phyloP scores from a whole-genome alignment of 2,329 filamentous ascomycete species.

The Neofusicoccum kwambonambiense region DNA sequence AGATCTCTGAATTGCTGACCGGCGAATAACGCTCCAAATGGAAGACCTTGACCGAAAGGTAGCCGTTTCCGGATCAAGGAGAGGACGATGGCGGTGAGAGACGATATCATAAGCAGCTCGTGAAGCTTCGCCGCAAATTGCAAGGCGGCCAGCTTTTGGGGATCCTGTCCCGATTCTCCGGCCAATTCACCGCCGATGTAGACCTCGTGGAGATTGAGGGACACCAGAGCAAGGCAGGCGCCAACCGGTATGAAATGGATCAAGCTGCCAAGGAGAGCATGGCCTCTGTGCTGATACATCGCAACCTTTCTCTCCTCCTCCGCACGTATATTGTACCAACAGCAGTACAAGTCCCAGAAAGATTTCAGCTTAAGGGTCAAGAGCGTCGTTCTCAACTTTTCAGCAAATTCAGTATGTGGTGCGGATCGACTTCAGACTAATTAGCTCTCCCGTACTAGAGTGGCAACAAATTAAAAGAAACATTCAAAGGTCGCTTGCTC shows the following conservation, averaged over 20 bases:
- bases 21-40: slow-evolving; percentile 26
- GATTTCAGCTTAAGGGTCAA: too few species aligned
- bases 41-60: slow-evolving; percentile 24
- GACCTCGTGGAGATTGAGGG: slow-evolving; percentile 24
- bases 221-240: slow-evolving; percentile 21
- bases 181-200: slow-evolving; percentile 25
- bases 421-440: too few species aligned
- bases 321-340: too few species aligned
- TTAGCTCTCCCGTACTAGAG: too few species aligned
- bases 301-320: background rate
- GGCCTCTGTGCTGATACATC: background rate
- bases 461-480: too few species aligned
- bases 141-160: slow-evolving; percentile 26
- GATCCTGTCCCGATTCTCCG: slow-evolving; percentile 23
- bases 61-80: slow-evolving; percentile 24
- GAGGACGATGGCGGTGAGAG: slow-evolving; percentile 25
- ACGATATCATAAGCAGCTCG: slow-evolving; percentile 27
- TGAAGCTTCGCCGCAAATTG: slow-evolving; percentile 28
- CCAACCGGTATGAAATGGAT: slow-evolving; percentile 23
- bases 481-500: too few species aligned
- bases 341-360: too few species aligned
- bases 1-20: slow-evolving; percentile 24
- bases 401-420: too few species aligned
- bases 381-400: too few species aligned
- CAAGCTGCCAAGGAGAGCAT: background rate